Evolutionary conservation across 1,284 basidiomycete genomes (phyloP), one percentile per base, ranked within the genome.

Genomic region (Rhodotorula sp.): DNA sequence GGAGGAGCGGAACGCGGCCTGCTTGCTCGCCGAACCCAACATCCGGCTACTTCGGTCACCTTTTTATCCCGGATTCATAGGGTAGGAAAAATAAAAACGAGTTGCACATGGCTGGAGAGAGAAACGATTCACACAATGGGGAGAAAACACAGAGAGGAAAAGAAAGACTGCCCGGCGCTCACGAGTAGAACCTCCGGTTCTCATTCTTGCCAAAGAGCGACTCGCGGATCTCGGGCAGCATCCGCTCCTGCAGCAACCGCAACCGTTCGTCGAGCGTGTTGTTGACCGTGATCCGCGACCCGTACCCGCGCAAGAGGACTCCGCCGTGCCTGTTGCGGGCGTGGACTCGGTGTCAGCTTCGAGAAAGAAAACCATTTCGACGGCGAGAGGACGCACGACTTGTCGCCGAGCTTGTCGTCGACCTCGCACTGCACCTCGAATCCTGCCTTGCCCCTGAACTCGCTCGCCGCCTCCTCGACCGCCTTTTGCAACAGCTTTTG

Each of bases 251-350:
- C 56, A 96, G 83, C 73, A 96, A 82, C 77, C 88, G 85, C 78
- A 97, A 82, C 61, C 94, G 87, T 79, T 95, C 93, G 75, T 93
- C 91, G 63, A 97, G 84, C 0, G 93, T 94, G 80, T 97, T 96
- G 81, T 96, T 90, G 33, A 97, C 85, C 48, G 87, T 89, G 80
- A 96, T 96, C 62, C 91, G 87, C 57, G 86, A 85, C 20, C 84
- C 84, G 54, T 89, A 89, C 67, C 87, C 90, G 37, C 86, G 81
- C 33, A 95, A 85, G 77, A 89, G 88, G 58, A 95, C 82, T 37
- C 94, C 94, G 29, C 94, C 94, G 64, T 93, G 88, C 75, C 91
- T 90, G 76, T 29, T 4, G 20, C 2, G 45, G 18, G 6, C 3
- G 29, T 1, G 0, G 6, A 49, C 6, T 22, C 46, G 46, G 46